Evolutionary conservation across 345 rosid species (phyloP).

Genomic region (Fremontodendron californicum): DNA sequence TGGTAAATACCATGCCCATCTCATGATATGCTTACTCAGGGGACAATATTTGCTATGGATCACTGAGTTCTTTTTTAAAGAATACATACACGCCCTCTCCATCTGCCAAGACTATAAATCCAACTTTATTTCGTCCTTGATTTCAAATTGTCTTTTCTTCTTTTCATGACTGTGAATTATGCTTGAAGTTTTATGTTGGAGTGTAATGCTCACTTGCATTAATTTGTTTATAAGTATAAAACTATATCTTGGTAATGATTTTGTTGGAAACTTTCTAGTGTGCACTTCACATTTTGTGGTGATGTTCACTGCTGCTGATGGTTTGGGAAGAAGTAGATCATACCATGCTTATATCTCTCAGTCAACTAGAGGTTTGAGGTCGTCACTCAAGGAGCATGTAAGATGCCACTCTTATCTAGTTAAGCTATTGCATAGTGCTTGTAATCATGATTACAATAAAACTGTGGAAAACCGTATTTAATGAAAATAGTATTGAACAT

Average conservation of each 20-base stretch:
- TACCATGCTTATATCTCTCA: slow-evolving; percentile 78
- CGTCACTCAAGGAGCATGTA: slow-evolving; percentile 76
- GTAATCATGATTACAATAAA: background rate
- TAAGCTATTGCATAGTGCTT: background rate
- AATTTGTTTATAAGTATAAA: background rate
- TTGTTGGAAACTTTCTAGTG: slow-evolving; percentile 41
- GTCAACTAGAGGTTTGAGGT: slow-evolving; percentile 84
- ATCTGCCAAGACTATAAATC: background rate
- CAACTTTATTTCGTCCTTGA: background rate
- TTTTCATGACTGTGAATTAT: background rate
- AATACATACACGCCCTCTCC: background rate
- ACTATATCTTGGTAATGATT: slow-evolving; percentile 17
- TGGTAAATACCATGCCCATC: background rate
- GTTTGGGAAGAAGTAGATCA: slow-evolving; percentile 37
- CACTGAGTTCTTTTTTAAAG: background rate
- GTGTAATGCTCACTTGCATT: background rate
- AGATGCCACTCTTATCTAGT: slow-evolving; percentile 28
- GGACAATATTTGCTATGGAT: background rate
- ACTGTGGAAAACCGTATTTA: background rate
- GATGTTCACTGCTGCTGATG: slow-evolving; percentile 60
- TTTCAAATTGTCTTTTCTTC: background rate
- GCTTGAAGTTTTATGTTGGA: slow-evolving; percentile 2
- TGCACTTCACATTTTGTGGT: slow-evolving; percentile 86
- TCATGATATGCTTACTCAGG: background rate
- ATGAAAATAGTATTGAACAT: background rate